Evolutionary conservation across 73 alveolate genomes (phyloP).

Genomic region (Stentor coeruleus): DNA sequence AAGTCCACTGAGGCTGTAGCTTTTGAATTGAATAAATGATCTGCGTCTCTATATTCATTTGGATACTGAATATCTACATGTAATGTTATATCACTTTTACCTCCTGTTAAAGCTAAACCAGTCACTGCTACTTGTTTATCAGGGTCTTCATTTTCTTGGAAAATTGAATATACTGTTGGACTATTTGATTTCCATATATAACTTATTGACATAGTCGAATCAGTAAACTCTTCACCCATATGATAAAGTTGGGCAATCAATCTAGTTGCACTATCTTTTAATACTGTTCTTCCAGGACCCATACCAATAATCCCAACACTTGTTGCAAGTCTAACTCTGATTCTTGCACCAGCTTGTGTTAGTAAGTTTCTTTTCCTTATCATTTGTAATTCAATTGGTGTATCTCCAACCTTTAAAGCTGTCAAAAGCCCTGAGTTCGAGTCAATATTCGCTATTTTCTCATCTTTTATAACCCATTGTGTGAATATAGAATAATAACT

Average conservation of each 20-base stretch:
- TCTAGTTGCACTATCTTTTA: slow-evolving; percentile 17
- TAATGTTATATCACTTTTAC: slow-evolving; percentile 28
- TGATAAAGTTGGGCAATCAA: background rate
- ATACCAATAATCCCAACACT: slow-evolving; percentile 12
- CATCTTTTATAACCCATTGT: slow-evolving; percentile 59
- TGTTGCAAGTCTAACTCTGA: slow-evolving; percentile 63
- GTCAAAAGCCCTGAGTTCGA: slow-evolving; percentile 19
- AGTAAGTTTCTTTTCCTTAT: background rate
- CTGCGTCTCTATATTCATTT: slow-evolving; percentile 34
- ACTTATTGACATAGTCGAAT: background rate
- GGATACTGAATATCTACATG: slow-evolving; percentile 59
- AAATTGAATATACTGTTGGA: slow-evolving; percentile 39
- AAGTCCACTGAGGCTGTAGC: slow-evolving; percentile 35
- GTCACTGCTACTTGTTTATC: slow-evolving; percentile 22
- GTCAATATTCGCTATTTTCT: slow-evolving; percentile 68
- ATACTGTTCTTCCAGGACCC: slow-evolving; percentile 22
- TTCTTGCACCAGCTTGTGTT: slow-evolving; percentile 16
- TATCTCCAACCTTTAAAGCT: slow-evolving; percentile 11
- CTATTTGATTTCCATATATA: slow-evolving; percentile 28
- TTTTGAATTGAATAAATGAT: slow-evolving; percentile 38
- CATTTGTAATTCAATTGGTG: slow-evolving; percentile 21
- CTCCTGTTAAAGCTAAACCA: slow-evolving; percentile 14
- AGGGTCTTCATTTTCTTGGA: slow-evolving; percentile 44
- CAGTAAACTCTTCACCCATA: background rate
- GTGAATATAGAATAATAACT: slow-evolving; percentile 43